These are phyloP conservation scores for Coemansia sp. DNA, from an alignment of 192 early-diverging fungal species.

Conservation along the genomic window DNA sequence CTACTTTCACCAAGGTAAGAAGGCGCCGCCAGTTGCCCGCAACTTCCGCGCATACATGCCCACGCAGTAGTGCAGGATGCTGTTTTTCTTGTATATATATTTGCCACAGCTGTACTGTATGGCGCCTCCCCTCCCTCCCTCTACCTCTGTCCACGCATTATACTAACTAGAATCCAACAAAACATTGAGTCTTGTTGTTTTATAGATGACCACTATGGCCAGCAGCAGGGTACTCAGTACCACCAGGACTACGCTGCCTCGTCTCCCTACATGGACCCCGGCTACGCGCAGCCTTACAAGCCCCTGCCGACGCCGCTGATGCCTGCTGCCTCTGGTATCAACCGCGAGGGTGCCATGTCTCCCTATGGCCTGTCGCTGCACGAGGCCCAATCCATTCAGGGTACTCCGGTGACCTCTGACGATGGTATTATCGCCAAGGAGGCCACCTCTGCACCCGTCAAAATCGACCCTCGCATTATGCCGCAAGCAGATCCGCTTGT, in stretches of 20 bases:
- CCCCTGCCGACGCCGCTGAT: conserved; percentile 47
- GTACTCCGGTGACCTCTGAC: conserved; percentile 41
- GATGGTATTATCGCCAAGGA: conserved; percentile 19
- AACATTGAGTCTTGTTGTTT: background rate
- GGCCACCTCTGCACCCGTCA: conserved; percentile 12
- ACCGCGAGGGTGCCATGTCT: conserved; percentile 1
- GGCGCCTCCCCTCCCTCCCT: background rate
- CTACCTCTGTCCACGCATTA: background rate
- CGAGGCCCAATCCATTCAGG: conserved; percentile 45
- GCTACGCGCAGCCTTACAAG: conserved; percentile 35
- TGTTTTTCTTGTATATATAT: background rate
- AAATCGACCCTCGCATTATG: conserved; percentile 55
- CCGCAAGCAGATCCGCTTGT: conserved; percentile 42
- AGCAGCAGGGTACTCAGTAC: conserved; percentile 19
- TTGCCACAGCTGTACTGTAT: background rate
- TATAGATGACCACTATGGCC: conserved; percentile 36
- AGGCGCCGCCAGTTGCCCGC: background rate
- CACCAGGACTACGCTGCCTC: conserved; percentile 23
- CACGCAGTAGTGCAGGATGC: background rate
- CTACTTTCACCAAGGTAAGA: conserved; percentile 47
- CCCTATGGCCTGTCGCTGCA: conserved; percentile 30
- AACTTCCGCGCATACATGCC: background rate
- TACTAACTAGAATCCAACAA: background rate
- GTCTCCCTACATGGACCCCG: conserved; percentile 21
- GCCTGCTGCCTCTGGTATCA: background rate